Evolutionary conservation across 2,329 filamentous ascomycete genomes (phyloP), one percentile per base, ranked within the genome.

Genomic region (Aspergillus aculeatus): DNA sequence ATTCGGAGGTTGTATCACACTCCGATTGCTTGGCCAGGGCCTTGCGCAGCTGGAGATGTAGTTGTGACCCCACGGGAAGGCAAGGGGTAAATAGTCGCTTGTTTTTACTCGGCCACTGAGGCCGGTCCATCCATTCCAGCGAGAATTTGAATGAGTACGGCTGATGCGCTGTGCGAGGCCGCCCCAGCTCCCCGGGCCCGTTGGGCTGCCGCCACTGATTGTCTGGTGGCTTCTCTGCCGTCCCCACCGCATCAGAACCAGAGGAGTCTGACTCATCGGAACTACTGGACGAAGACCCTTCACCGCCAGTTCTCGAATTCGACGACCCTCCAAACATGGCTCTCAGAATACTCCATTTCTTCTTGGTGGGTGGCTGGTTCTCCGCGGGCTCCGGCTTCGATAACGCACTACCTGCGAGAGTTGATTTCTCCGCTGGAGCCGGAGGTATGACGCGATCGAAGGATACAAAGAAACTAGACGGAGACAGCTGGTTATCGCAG

Each of bases 71-170:
- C 11, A 82, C 73, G 0, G 86, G 86, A 12, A 88, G 78, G 47
- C 80, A 79, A 1, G 86, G 86, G 9, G 83, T 79, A 54, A 78
- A 78, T 6, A 88, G 77, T 5, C 81, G 81, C 73, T 77, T 77
- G 79, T 85, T 73, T 74, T 82, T 73, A 72, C 78, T 72, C 66
- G 82, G 61, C 71, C 77, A 73, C 66, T 80, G 71, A 70, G 82
- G 74, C 68, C 82, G 82, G 59, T 85, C 83, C 52, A 83, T 80
- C 81, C 82, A 87, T 70, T 89, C 87, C n/a, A 89, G 77, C 1
- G 86, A 88, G 70, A 89, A 89, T 61, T 85, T 87, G 78, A 89
- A 89, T 63, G 81, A 85, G 65, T 83, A 86, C 47, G 77, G 79
- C 58, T 84, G 83, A 64, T 85, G 83, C 50, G 73, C 74, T n/a